Evolutionary conservation across 371 early-diverging fungal genomes (phyloP), one percentile per base, ranked within the genome.

Genomic region (Umbelopsis sp.): DNA sequence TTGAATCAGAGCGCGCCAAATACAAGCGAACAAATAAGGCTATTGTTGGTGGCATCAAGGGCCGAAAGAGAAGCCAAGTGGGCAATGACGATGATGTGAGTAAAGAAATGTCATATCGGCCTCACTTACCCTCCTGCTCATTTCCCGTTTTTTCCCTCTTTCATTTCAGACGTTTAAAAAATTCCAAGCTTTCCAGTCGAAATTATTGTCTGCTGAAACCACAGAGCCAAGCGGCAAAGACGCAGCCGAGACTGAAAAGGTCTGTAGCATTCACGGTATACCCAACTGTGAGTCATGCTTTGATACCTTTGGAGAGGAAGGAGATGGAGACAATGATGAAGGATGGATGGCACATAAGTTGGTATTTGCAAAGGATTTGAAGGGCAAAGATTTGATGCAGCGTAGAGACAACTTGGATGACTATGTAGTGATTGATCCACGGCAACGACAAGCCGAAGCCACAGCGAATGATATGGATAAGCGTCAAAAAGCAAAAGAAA

Each of bases 371-470:
- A 89, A 87, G 67, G 91, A 92, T 69, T 76, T 80, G 48, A 87
- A 84, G 62, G 89, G 88, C 41, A 89, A 89, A 65, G 87, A 89
- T 66, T 53, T 87, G 18, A 81, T 86, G 70, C 82, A 87, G 35
- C 80, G 86, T 48, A 80, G 80, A 18, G 91, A 91, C 50, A 81
- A 82, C 6, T 83, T 89, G 1, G 88, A 93, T 69, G 93, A 91
- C 65, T 92, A 89, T 72, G 79, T 91, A 7, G 93, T 93, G 14
- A 89, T 92, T 74, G 94, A 93, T 69, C 92, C 94, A 11, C 75
- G 86, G 16, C 79, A 78, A 18, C 73, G 80, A 45, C 77, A 79
- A 45, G 79, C 79, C 18, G 73, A 82, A 63, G 80, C 79, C 0
- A 73, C 77, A 44, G 75, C 82, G 46, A 73, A 80, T 67, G 80